phyloP scores from a whole-genome alignment of 2,329 filamentous ascomycete genomes.

The Beauveria sp. region DNA sequence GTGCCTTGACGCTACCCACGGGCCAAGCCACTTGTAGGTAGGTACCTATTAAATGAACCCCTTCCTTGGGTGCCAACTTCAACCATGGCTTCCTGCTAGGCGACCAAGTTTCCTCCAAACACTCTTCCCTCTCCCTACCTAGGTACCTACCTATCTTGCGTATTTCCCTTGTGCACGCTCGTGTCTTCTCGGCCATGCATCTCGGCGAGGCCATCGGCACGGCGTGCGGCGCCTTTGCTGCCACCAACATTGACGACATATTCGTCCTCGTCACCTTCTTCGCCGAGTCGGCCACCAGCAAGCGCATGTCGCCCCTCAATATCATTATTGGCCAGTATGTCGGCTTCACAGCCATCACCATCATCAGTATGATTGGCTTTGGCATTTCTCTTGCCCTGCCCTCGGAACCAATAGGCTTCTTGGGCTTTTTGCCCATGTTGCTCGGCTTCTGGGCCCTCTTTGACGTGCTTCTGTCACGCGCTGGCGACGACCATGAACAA shows the following conservation, averaged over 20 bases:
- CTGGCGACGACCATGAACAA: constrained; percentile 13
- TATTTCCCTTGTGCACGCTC: not conserved
- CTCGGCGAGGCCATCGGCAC: constrained; percentile 19
- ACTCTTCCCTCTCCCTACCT: not conserved
- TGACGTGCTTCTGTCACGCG: constrained; percentile 16
- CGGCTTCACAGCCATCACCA: constrained; percentile 27
- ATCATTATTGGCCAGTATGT: constrained; percentile 22
- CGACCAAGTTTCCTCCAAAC: not conserved
- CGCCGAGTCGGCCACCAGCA: constrained; percentile 23
- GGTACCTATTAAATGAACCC: too few relatives aligned
- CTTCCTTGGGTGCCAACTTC: too few relatives aligned
- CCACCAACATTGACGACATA: constrained; percentile 29
- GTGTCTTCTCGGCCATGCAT: constrained; percentile 9
- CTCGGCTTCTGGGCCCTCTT: constrained; percentile 25
- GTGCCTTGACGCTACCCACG: too few relatives aligned
- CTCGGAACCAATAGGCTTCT: constrained; percentile 27
- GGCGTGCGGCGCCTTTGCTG: constrained; percentile 21
- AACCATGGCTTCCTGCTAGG: too few relatives aligned
- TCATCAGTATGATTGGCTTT: constrained; percentile 28
- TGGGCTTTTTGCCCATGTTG: constrained; percentile 25
- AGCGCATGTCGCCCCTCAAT: constrained; percentile 16
- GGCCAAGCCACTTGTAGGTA: too few relatives aligned
- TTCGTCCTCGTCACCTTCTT: constrained; percentile 31
- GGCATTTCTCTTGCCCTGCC: constrained; percentile 24
- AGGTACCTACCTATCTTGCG: not conserved